Evolutionary conservation across 1,284 basidiomycete species (phyloP), one percentile per base, ranked within the genome.

Genomic region (Cutaneotrichosporon sp.): DNA sequence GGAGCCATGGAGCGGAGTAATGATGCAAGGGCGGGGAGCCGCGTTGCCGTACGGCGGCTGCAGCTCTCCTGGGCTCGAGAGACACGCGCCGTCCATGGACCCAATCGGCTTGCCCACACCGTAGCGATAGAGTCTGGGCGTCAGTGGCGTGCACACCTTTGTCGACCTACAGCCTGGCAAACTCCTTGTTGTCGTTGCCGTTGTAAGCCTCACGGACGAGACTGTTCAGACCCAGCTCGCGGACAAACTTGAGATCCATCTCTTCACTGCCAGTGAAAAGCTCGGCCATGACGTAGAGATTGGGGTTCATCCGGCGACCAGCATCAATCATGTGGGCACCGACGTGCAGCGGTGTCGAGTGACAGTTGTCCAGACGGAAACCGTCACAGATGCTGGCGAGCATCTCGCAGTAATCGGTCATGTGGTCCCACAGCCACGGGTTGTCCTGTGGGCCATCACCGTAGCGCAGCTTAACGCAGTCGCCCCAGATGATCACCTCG

Each of bases 381-480:
- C 94, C 94, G 59, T 96, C 86, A 69, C 97, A 98, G 9, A 83
- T 81, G 38, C 76, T 77, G 0, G 94, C 94, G 41, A 92, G 84
- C 17, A 80, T 80, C 49, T 80, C 81, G 54, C 91, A 88, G 63
- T 97, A 97, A 49, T 80, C 76, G n/a, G 82, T 86, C 84, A 98
- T 97, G 75, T 92, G 87, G 46, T 82, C 74, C 94, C 94, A 98
- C 21, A 98, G 79, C 87, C 90, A 97, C 1, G 92, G 91, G 70
- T 93, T 97, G 62, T 87, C 86, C 3, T 81, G 77, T 1, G 86
- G 85, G 3, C 80, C 79, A 8, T 80, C 77, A 14, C 92, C 94
- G 68, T 97, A 98, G 38, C 93, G 87, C 42, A 97, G 82, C 74
- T 98, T 98, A 68, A 97, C 94, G 70, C 94, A 97, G 74, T 98